Base-by-base conservation (phyloP, 2,329 filamentous ascomycete species). In the Clarireedia hainanense region DNA sequence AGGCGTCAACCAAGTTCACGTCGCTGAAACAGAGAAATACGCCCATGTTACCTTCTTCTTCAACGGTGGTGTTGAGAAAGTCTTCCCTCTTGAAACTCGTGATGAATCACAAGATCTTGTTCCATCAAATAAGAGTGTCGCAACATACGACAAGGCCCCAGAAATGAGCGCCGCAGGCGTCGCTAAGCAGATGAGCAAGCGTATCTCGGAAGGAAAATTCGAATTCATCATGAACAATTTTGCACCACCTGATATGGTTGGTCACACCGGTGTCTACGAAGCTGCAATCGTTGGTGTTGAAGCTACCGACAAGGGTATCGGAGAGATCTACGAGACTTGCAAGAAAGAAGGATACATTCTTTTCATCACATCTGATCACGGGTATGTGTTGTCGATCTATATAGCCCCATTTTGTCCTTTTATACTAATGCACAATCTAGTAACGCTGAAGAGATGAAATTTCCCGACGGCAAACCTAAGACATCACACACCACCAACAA, bases 221-320 rank as follows among this genome's bases (percentile, higher is more conserved):
- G 91, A 94, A 69, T 97, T 99, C 70, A 80, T 99, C 73, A 99
- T 99, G 94, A 96, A 97, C 85, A 99, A 99, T 84, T 97, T 99
- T 74, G 94, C 94, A 43, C 94, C 94, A 43, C 94, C 94, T 17
- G 94, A 99, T 76, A 99, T 99, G 94, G 94, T 99, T 63, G 94
- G 94, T 65, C 94, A 99, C 78, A 99, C 94, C 10, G 94, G 94
- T 70, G 91, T 96, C 58, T 97, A 97, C 75, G 86, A 97, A 67
- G 92, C 94, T 30, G 94, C 94, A 56, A 85, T 99, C 60, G 70
- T 94, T 68, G 94, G 85, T 66, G 86, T 87, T 65, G 79, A 85
- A 64, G 85, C 92, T 63, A 99, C 94, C 12, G 94, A 99, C 73
- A 89, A 88, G 77, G 92, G 89, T 54, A 99, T 99, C 67, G 91